Base-by-base conservation (phyloP, 345 rosid genomes). In the Brassica incana region DNA sequence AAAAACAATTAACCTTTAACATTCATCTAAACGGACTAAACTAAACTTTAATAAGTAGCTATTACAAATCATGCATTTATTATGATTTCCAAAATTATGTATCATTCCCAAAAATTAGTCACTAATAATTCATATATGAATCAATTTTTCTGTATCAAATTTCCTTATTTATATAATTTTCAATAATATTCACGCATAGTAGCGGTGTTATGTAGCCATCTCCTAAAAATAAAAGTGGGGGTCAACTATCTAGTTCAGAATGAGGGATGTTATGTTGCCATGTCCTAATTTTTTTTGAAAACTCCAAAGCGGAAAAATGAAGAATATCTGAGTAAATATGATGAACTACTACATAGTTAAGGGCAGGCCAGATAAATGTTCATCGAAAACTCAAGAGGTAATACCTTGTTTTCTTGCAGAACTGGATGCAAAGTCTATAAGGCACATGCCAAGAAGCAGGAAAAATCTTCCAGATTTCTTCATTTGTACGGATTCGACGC, bases 391-490 rank as follows among this genome's bases (percentile, higher is more conserved):
- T 58, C 8, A 30, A 64, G 67, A 80, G 48, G 52, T 6, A 6
- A 35, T 83, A 95, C 99, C 97, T 93, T 33, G 99, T 95, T 83
- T 89, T 86, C 87, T 95, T 95, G 84, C 97, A 95, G 84, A 95
- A 95, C 78, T 89, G 93, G 89, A 95, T 93, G 80, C 97, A 91
- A 15, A 95, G 88, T 62, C 93, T 92, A 78, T 95, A 95, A 27
- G 98, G 95, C 52, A 95, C 99, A 81, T 93, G 98, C 99, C 99
- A 95, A 25, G 97, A 88, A 54, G 88, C 75, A 83, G 99, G 99
- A 83, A 95, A 95, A 27, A 90, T 93, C 84, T 93, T 91, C 98
- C 98, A 95, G 66, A 89, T 90, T 83, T 95, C 99, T 84, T 93
- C 97, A 73, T 95, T 95, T 67, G 98, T 91, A 84, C 93, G 89